Conservation (phyloP, 495 filamentous ascomycete species). For the Penicillium waksmanii region DNA sequence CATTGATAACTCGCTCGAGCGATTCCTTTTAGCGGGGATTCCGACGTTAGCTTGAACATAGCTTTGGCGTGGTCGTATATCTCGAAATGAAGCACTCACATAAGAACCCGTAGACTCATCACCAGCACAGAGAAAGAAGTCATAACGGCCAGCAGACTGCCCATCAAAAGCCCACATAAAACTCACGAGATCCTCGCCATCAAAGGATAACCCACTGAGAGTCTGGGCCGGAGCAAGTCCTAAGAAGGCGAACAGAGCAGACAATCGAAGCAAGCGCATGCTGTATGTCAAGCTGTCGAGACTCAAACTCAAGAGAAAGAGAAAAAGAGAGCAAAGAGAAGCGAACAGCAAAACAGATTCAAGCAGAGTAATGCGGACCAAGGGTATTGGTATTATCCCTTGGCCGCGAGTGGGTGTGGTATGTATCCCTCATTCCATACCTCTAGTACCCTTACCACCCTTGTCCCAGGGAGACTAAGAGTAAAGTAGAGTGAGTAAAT, state of each 20-base stretch:
- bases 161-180: constrained; percentile 30
- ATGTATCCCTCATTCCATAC: constrained; percentile 22
- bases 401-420: constrained; percentile 15
- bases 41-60: not conserved
- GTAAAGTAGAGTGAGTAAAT: not conserved
- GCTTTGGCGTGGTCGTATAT: not conserved
- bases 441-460: not conserved
- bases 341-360: not conserved
- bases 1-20: constrained; percentile 42
- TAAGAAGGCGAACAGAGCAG: constrained; percentile 45
- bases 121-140: constrained; percentile 66
- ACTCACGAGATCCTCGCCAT: constrained; percentile 52
- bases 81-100: constrained; percentile 27
- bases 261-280: constrained; percentile 39
- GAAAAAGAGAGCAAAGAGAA: constrained; percentile 9
- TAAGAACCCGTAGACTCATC: constrained; percentile 55
- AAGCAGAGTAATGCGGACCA: not conserved
- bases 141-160: constrained; percentile 55
- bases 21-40: constrained; percentile 39
- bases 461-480: no score
- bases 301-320: constrained; percentile 4
- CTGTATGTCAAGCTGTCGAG: constrained; percentile 14
- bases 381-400: constrained; percentile 1
- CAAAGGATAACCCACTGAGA: constrained; percentile 52
- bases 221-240: constrained; percentile 58